Conservation (phyloP, 257 asterid species). For the Leonotis leonurus region DNA sequence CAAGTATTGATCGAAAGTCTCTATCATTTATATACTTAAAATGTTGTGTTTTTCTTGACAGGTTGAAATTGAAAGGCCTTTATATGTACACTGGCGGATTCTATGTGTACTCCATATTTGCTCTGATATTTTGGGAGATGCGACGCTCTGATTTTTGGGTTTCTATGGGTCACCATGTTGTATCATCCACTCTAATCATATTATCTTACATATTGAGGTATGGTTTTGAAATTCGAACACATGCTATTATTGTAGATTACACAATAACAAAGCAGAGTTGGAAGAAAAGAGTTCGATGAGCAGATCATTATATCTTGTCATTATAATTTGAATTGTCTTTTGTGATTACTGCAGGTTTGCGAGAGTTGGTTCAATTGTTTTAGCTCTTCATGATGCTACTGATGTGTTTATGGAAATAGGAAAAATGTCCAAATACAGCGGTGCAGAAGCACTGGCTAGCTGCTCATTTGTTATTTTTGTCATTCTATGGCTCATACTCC, state of each 20-base stretch:
- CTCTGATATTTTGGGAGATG: conserved; percentile 88
- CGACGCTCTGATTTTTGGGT: conserved; percentile 94
- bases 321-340: not conserved
- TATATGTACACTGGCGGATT: conserved; percentile 86
- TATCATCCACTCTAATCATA: conserved; percentile 63
- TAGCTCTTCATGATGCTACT: conserved; percentile 95
- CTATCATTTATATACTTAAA: too few relatives aligned
- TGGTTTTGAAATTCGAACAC: conserved; percentile 10
- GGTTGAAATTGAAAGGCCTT: conserved; percentile 76
- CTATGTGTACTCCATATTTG: conserved; percentile 84
- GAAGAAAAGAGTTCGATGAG: not conserved
- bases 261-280: not conserved
- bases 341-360: conserved; percentile 66
- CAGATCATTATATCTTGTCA: not conserved
- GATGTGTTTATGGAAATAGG: conserved; percentile 83
- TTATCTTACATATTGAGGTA: conserved; percentile 71
- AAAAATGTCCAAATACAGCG: conserved; percentile 93
- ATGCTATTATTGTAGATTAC: not conserved
- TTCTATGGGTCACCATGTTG: conserved; percentile 87
- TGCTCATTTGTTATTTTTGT: conserved; percentile 68
- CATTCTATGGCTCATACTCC: conserved; percentile 62
- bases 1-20: too few relatives aligned
- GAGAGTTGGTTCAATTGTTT: conserved; percentile 72
- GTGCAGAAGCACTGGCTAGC: conserved; percentile 76
- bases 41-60: conserved; percentile 23